Evolutionary conservation across 2,329 filamentous ascomycete species (phyloP), one percentile per base, ranked within the genome.

Genomic region (Cladorrhinum sp.): DNA sequence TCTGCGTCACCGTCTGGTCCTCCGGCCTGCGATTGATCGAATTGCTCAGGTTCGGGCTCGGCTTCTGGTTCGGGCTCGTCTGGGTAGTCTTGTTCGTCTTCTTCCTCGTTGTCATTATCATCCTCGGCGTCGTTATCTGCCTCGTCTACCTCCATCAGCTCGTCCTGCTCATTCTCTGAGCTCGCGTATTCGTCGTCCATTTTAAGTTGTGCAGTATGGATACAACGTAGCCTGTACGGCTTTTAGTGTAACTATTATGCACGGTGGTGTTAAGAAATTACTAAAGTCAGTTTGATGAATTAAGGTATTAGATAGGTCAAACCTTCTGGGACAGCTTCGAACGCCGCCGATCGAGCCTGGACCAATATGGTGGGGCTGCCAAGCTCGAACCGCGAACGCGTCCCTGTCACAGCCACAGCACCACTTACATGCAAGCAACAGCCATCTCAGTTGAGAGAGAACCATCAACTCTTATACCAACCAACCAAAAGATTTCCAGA

Each of bases 141-240:
- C 2, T 75, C 70, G 9, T 72, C 73, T 10, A 76, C 76, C 50
- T 85, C 82, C 81, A 85, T 85, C 36, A 82, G 75, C 68, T 86
- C 83, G 66, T 86, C 83, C 59, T 78, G 78, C 58, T 85, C 82
- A 65, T 80, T 79, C 29, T 80, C 79, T 22, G 78, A 80, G 67
- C 77, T 78, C 32, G 70, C 76, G 64, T 77, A 68, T 22, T 69
- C 67, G 48, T 69, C 68, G 32, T 69, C 68, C 68, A 69, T 78
- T 5, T 18, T 10, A 18, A 18, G 20, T 2, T 8, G n/a, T 20
- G 12, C 25, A 27, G 8, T 32, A 22, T 29, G 29, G 29, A 52
- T 32, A 24, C 3, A 52, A 24, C 24, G 29, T 36, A 38, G 27
- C 23, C 32, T 36, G 41, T 4, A 7, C 3, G 41, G 41, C 4